Conservation (phyloP, 75 land plant species). For the Pinus taeda region DNA sequence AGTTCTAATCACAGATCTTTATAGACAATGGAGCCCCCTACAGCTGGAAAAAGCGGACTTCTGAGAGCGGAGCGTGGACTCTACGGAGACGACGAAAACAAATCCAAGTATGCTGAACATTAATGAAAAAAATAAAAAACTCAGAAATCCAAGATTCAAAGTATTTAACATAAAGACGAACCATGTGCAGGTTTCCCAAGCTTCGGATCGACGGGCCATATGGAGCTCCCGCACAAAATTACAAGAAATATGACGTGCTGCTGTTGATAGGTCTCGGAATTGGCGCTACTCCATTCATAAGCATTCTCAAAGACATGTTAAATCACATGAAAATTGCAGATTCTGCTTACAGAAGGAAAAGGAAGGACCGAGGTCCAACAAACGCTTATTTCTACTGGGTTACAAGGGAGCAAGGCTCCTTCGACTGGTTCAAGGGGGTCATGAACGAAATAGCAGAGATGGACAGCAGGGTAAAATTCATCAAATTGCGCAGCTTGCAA, state of each 20-base stretch:
- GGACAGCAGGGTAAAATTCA: constrained; percentile 25
- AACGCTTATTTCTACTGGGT: constrained; percentile 72
- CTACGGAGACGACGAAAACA: neutral
- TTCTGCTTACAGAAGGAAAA: constrained; percentile 13
- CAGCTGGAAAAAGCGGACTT: constrained; percentile 61
- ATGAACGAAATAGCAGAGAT: constrained; percentile 58
- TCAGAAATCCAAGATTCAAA: neutral
- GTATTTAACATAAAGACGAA: neutral
- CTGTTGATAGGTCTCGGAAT: constrained; percentile 65
- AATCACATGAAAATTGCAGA: constrained; percentile 22
- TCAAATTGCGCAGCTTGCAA: neutral
- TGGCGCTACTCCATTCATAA: constrained; percentile 70
- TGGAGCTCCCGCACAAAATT: constrained; percentile 73
- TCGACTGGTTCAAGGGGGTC: constrained; percentile 65
- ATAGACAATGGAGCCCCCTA: constrained; percentile 53
- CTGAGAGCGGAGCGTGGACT: constrained; percentile 48
- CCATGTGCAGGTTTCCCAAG: constrained; percentile 36
- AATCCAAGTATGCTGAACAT: neutral
- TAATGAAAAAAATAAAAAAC: neutral
- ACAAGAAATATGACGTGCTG: constrained; percentile 55
- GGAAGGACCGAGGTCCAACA: constrained; percentile 10
- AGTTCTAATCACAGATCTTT: neutral
- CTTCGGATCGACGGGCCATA: constrained; percentile 63
- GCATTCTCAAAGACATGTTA: constrained; percentile 54
- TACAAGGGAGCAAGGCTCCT: constrained; percentile 60